phyloP scores from a whole-genome alignment of 306 rosid genomes.

The Leucaena leucocephala region DNA sequence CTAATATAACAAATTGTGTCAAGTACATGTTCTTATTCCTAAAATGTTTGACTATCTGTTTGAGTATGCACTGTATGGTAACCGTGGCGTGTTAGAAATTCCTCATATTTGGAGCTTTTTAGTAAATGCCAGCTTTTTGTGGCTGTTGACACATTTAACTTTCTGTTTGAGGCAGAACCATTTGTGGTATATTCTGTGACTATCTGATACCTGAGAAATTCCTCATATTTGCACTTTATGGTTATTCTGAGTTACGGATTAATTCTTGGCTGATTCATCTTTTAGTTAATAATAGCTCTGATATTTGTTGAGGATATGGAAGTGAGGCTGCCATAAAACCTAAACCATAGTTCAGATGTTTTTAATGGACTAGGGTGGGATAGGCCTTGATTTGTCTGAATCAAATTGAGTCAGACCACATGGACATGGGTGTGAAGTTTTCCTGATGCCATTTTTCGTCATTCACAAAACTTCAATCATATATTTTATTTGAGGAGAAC shows the following conservation, averaged over 20 bases:
- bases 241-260: slow-evolving; percentile 7
- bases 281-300: not conserved
- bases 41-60: not conserved
- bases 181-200: slow-evolving; percentile 15
- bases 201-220: no score
- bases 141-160: slow-evolving; percentile 9
- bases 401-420: not conserved
- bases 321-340: not conserved
- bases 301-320: not conserved
- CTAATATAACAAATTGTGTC: not conserved
- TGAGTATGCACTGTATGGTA: slow-evolving; percentile 5
- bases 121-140: slow-evolving; percentile 1
- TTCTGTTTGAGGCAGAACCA: slow-evolving; percentile 32
- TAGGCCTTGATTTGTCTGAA: not conserved
- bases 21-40: not conserved
- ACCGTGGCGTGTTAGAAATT: slow-evolving; percentile 8
- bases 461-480: no score
- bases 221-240: no score
- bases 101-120: slow-evolving; percentile 1
- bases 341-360: not conserved
- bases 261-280: not conserved
- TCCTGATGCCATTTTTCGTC: no score
- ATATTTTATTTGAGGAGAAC: not conserved
- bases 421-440: no score
- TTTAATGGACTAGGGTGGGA: not conserved